Percentiles rank a stretch among this genome's conserved stretches.
Evolutionary conservation across 106 monocot species (phyloP).

Genomic region (Platanthera guangdongensis): DNA sequence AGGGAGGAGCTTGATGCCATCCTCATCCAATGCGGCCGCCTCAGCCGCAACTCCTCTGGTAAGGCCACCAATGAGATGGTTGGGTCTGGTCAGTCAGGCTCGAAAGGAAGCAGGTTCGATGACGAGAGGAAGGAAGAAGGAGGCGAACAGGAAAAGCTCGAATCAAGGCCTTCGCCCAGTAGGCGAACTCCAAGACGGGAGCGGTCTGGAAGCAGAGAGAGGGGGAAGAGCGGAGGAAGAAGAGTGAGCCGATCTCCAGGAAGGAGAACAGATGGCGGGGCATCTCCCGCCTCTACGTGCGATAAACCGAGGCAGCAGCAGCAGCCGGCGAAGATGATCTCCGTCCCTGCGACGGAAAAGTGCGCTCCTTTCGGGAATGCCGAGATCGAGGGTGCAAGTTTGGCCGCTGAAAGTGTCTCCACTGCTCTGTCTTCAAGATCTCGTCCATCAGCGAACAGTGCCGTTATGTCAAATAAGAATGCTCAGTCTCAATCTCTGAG

Average conservation of each 20-base stretch:
- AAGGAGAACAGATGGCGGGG: constrained; percentile 36
- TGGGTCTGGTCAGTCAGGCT: constrained; percentile 24
- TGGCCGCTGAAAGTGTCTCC: constrained; percentile 6
- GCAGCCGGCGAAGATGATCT: constrained; percentile 68
- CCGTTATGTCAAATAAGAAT: constrained; percentile 38
- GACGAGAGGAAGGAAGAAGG: constrained; percentile 26
- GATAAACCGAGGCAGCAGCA: constrained; percentile 20
- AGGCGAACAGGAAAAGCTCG: constrained; percentile 17
- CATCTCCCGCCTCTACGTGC: constrained; percentile 6
- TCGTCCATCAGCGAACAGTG: constrained; percentile 33
- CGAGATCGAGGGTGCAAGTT: neutral
- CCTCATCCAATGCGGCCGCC: constrained; percentile 87
- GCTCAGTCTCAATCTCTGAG: constrained; percentile 44
- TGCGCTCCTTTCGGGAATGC: neutral
- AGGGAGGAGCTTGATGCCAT: constrained; percentile 96
- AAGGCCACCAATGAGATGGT: constrained; percentile 14
- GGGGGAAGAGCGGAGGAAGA: neutral
- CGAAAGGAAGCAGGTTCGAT: constrained; percentile 91
- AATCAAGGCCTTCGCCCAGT: constrained; percentile 50
- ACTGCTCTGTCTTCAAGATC: constrained; percentile 36
- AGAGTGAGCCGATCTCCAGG: constrained; percentile 77
- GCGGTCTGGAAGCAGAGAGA: constrained; percentile 66
- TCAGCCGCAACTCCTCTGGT: constrained; percentile 80
- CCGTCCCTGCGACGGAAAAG: constrained; percentile 70
- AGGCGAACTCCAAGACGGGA: constrained; percentile 60